phyloP scores from a whole-genome alignment of 2,329 filamentous ascomycete genomes.

The Atkinsonella hypoxylon region DNA sequence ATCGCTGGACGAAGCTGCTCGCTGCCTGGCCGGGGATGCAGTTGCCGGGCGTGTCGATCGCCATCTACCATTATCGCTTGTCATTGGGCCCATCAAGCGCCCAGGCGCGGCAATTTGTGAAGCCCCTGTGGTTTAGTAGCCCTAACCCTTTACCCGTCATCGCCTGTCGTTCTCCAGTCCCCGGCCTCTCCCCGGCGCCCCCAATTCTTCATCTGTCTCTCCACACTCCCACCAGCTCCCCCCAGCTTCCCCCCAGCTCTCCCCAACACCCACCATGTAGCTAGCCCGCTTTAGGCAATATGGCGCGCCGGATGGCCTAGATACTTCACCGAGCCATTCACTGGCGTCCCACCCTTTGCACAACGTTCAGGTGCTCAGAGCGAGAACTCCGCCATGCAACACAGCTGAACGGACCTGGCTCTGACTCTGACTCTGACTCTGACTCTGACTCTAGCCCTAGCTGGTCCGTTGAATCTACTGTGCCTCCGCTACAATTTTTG shows the following conservation, averaged over 20 bases:
- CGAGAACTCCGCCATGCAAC: too few species aligned
- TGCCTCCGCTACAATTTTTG: not conserved
- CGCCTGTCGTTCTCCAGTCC: too few species aligned
- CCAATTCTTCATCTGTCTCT: too few species aligned
- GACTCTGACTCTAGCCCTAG: not conserved
- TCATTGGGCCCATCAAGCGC: conserved; percentile 8
- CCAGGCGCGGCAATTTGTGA: conserved; percentile 2
- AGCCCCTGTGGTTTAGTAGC: not conserved
- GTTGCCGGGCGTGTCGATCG: not conserved
- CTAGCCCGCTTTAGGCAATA: not conserved
- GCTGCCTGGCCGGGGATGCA: not conserved
- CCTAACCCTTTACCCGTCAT: too few species aligned
- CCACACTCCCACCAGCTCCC: too few species aligned
- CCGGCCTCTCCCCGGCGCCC: too few species aligned
- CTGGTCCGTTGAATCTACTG: not conserved
- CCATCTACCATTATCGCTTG: not conserved
- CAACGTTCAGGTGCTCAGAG: too few species aligned
- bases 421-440: too few species aligned
- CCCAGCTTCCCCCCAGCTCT: too few species aligned
- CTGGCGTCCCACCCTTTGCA: too few species aligned
- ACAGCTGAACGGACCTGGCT: too few species aligned
- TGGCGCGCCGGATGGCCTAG: not conserved
- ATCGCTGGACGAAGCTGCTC: not conserved
- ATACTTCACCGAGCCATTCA: not conserved
- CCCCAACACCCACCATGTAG: too few species aligned